Base-by-base conservation (phyloP, 2,329 filamentous ascomycete genomes). In the Thelonectria rubi region DNA sequence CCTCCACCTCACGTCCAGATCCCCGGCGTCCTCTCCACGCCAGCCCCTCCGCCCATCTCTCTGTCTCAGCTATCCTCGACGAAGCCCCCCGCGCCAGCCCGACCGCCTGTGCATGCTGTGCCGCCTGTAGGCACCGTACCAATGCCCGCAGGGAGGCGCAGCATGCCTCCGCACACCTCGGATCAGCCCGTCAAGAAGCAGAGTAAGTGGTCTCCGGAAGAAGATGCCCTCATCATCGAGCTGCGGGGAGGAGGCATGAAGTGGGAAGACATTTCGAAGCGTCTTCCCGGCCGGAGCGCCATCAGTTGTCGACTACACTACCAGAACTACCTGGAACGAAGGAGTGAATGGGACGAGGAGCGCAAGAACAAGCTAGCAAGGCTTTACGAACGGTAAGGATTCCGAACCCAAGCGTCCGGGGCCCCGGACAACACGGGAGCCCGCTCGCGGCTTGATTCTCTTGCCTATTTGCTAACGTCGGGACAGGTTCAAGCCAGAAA, bases 261-360 rank as follows among this genome's bases (percentile, higher is more conserved):
- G 76, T 98, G 94, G 95, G 94, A 98, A 75, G 94, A 98, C 77
- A 97, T 98, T 72, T 96, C 93, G 64, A 96, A 94, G 80, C 87
- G 90, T 56, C 81, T 98, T 51, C 94, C 93, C 3, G 94, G 94
- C 64, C 88, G 95, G 70, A 97, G 93, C 78, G 90, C 93, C 59
- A 97, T 97, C 72, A 97, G 93, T 71, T 98, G 94, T 77, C 89
- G 94, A 45, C 84, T 98, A 53, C 93, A 97, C 74, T 98, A 97
- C 77, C 94, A 98, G 73, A 99, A 99, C 76, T 98, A 98, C 75
- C 86, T 97, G 55, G 95, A 99, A 78, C 87, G 93, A 72, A 86
- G 93, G 59, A 93, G 92, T 71, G 93, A 97, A 75, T 98, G 94
- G 94, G 93, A 97, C 73, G 95, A 98, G 74, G 94, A 98, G 77